Conservation (phyloP, 2,329 filamentous ascomycete species). For the Pseudomassariella vexata region DNA sequence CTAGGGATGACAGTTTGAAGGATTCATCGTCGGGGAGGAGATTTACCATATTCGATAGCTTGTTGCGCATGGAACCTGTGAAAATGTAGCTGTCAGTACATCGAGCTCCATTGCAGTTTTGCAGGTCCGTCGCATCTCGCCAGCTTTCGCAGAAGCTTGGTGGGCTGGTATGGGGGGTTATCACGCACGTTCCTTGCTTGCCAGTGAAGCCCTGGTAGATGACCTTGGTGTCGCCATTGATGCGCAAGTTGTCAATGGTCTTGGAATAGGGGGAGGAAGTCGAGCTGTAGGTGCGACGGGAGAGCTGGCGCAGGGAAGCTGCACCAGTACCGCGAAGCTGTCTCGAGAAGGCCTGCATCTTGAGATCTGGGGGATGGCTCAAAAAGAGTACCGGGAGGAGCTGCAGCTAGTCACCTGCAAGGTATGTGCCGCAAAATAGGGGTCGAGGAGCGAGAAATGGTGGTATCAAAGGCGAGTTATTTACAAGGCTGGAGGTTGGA, state of each 20-base stretch:
- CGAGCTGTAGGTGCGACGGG: conserved; percentile 70
- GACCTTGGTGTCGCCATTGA: conserved; percentile 90
- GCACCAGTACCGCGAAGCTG: conserved; percentile 56
- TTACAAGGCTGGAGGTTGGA: conserved; percentile 2
- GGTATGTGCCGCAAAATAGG: too few species aligned
- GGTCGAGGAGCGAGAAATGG: not conserved
- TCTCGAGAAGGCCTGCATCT: conserved; percentile 83
- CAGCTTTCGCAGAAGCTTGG: too few species aligned
- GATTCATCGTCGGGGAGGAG: conserved; percentile 8
- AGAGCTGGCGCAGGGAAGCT: conserved; percentile 60
- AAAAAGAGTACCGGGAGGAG: conserved; percentile 7
- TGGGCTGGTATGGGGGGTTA: not conserved
- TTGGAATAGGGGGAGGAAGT: conserved; percentile 62
- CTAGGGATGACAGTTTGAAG: conserved; percentile 8
- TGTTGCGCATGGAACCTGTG: conserved; percentile 91
- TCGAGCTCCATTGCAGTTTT: not conserved
- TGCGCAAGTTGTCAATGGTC: conserved; percentile 81
- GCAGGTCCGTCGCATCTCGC: too few species aligned
- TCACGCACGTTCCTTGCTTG: conserved; percentile 84
- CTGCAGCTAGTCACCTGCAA: too few species aligned
- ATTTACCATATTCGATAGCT: conserved; percentile 93
- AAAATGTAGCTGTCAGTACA: conserved; percentile 24
- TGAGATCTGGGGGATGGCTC: conserved; percentile 27
- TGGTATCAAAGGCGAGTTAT: conserved; percentile 3
- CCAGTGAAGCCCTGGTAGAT: conserved; percentile 97